Evolutionary conservation across 176 grass and related monocot species (phyloP).

Genomic region (Sorghum bicolor): Sorghum_bicolor_NCBIv3 NC_012870.2:66026001-66026500

Average conservation of each 20-base stretch:
- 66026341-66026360: slow-evolving; percentile 55
- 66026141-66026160: slow-evolving; percentile 42
- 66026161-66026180: not conserved
- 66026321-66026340: slow-evolving; percentile 63
- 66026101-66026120: slow-evolving; percentile 83
- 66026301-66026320: slow-evolving; percentile 77
- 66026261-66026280: slow-evolving; percentile 67
- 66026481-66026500: slow-evolving; percentile 61
- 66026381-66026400: slow-evolving; percentile 44
- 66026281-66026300: slow-evolving; percentile 46
- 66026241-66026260: slow-evolving; percentile 31
- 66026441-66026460: slow-evolving; percentile 43
- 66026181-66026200: not conserved
- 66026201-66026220: not conserved
- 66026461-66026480: slow-evolving; percentile 55
- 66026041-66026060: slow-evolving; percentile 86
- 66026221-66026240: not conserved
- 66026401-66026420: slow-evolving; percentile 59
- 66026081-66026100: slow-evolving; percentile 41
- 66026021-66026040: slow-evolving; percentile 81
- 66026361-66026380: slow-evolving; percentile 80
- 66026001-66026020: slow-evolving; percentile 46
- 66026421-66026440: slow-evolving; percentile 49
- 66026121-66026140: slow-evolving; percentile 71
- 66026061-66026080: slow-evolving; percentile 39